Evolutionary conservation across 768 basidiomycete species (phyloP).

Genomic region (Suillus ampliporus): DNA sequence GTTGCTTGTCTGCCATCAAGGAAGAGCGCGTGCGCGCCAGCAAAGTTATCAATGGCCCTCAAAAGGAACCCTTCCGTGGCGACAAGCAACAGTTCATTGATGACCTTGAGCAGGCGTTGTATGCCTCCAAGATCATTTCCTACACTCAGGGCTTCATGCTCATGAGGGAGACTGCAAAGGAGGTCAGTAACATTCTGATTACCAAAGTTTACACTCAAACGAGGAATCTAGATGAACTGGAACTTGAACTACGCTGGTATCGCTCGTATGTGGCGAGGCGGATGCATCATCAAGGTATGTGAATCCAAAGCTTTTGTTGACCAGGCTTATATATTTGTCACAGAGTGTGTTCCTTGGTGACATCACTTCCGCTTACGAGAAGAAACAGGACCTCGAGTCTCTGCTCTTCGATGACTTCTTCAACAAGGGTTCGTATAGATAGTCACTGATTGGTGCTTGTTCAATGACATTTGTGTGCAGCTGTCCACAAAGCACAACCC

Average conservation of each 20-base stretch:
- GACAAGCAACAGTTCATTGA: slow-evolving; percentile 99
- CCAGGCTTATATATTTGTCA: slow-evolving; percentile 17
- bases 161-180: slow-evolving; percentile 97
- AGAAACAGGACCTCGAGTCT: slow-evolving; percentile 85
- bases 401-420: slow-evolving; percentile 98
- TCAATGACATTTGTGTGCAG: slow-evolving; percentile 42
- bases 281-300: slow-evolving; percentile 95
- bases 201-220: slow-evolving; percentile 12
- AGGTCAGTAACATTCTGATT: slow-evolving; percentile 50
- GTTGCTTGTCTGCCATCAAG: slow-evolving; percentile 97
- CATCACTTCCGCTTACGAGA: slow-evolving; percentile 89
- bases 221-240: slow-evolving; percentile 65
- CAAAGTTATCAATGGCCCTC: slow-evolving; percentile 89
- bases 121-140: slow-evolving; percentile 99
- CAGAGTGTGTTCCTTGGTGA: slow-evolving; percentile 93
- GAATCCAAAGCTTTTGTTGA: slow-evolving; percentile 23
- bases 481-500: slow-evolving; percentile 92
- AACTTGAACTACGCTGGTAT: slow-evolving; percentile 97
- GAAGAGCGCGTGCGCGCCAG: slow-evolving; percentile 93
- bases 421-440: slow-evolving; percentile 69
- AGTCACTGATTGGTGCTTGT: slow-evolving; percentile 9
- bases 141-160: slow-evolving; percentile 99
- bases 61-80: slow-evolving; percentile 92
- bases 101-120: slow-evolving; percentile 98
- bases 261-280: slow-evolving; percentile 99